A percentile compares a stretch with the other conserved stretches of the same genome.
Conservation (phyloP, 352 stramenopile genomes). For the Peronosclerospora sorghi region DNA sequence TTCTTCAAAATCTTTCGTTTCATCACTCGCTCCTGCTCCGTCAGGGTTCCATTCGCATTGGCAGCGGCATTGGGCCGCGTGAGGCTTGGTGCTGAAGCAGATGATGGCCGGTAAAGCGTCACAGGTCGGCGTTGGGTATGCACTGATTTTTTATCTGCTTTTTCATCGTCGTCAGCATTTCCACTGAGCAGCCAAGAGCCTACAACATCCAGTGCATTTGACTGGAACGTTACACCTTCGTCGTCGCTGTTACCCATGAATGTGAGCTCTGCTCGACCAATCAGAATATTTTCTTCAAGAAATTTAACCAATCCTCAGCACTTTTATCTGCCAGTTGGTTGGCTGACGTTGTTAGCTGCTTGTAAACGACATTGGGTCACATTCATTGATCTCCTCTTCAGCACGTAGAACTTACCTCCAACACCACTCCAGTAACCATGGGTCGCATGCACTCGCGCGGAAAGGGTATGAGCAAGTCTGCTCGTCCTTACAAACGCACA, state of each 20-base stretch:
- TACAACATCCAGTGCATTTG: constrained; percentile 50
- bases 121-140: constrained; percentile 18
- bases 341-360: no score
- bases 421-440: constrained; percentile 64
- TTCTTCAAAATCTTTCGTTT: constrained; percentile 65
- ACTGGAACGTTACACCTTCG: constrained; percentile 40
- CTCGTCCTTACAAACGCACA: constrained; percentile 98
- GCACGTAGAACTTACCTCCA: background rate
- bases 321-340: constrained; percentile 20
- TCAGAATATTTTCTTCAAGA: no score
- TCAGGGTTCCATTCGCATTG: constrained; percentile 20
- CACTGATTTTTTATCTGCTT: constrained; percentile 1
- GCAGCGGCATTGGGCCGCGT: constrained; percentile 12
- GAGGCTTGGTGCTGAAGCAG: constrained; percentile 19
- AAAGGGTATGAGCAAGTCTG: constrained; percentile 99
- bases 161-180: constrained; percentile 5
- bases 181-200: constrained; percentile 46
- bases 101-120: constrained; percentile 42
- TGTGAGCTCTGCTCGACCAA: no score
- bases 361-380: no score
- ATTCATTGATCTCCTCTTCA: constrained; percentile 62
- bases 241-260: constrained; percentile 33
- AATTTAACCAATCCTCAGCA: no score
- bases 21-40: constrained; percentile 54
- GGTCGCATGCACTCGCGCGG: constrained; percentile 97